phyloP scores from a whole-genome alignment of 129 eudicot species.

The Ambrosia trifida region DNA sequence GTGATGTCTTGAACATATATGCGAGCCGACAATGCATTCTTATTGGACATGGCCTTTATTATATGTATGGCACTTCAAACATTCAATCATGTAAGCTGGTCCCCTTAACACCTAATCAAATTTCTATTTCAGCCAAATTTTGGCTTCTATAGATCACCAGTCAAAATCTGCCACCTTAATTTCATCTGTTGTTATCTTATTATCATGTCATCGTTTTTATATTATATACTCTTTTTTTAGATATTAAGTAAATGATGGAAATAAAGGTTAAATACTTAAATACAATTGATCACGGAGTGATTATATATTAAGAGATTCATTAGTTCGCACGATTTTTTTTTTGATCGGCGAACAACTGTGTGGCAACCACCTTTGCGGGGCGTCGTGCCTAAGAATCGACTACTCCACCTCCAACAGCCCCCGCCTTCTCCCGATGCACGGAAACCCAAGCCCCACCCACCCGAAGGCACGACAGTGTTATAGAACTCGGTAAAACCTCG shows the following conservation, averaged over 20 bases:
- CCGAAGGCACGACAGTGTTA: too few species aligned
- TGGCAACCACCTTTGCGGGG: too few species aligned
- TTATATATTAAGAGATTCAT: too few species aligned
- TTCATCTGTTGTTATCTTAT: neutral
- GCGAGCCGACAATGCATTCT: conserved; percentile 38
- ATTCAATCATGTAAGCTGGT: conserved; percentile 36
- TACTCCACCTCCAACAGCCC: too few species aligned
- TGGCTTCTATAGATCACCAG: conserved; percentile 27
- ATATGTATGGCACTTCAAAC: conserved; percentile 30
- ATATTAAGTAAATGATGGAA: neutral
- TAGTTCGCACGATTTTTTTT: too few species aligned
- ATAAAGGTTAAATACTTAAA: neutral
- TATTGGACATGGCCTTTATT: conserved; percentile 35
- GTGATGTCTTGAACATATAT: conserved; percentile 21
- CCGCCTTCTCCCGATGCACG: too few species aligned
- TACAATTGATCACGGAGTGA: neutral
- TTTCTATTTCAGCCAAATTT: conserved; percentile 34
- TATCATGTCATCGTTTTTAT: conserved; percentile 1
- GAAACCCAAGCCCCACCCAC: too few species aligned
- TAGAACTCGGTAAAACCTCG: too few species aligned
- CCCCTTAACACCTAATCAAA: conserved; percentile 33
- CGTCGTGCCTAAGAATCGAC: too few species aligned
- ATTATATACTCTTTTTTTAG: neutral
- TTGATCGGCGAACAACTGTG: too few species aligned
- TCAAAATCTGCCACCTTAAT: conserved; percentile 16